Conservation (phyloP, 208 protist species). For the Crithidia fasciculata region DNA sequence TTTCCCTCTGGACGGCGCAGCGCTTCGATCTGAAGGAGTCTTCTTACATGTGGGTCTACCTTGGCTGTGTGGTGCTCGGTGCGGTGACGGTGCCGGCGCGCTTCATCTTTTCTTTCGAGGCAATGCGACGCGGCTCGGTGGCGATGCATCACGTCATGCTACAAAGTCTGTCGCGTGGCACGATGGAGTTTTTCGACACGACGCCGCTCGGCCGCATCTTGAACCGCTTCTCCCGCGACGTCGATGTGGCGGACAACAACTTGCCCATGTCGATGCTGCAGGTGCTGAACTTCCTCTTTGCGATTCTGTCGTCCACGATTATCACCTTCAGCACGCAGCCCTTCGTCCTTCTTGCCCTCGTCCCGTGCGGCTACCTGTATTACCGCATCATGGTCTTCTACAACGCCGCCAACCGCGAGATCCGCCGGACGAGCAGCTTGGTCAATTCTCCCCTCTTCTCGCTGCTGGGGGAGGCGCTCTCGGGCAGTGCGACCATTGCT, state of each 20-base stretch:
- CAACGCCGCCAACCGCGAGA: slow-evolving; percentile 59
- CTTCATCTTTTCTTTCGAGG: slow-evolving; percentile 31
- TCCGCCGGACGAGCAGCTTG: slow-evolving; percentile 81
- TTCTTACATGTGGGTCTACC: slow-evolving; percentile 52
- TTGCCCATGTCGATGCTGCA: slow-evolving; percentile 60
- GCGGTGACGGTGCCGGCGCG: slow-evolving; percentile 37
- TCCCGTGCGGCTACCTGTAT: slow-evolving; percentile 72
- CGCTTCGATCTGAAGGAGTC: slow-evolving; percentile 17
- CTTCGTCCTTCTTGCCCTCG: slow-evolving; percentile 44
- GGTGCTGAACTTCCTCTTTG: slow-evolving; percentile 46
- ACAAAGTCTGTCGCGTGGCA: slow-evolving; percentile 46
- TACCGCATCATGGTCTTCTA: slow-evolving; percentile 66
- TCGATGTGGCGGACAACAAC: slow-evolving; percentile 75
- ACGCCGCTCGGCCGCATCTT: slow-evolving; percentile 94
- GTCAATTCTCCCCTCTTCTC: slow-evolving; percentile 84
- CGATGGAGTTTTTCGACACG: slow-evolving; percentile 95
- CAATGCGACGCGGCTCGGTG: slow-evolving; percentile 30
- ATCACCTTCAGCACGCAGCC: slow-evolving; percentile 50
- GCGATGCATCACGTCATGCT: slow-evolving; percentile 59
- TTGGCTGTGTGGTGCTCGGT: slow-evolving; percentile 38
- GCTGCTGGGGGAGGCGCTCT: slow-evolving; percentile 86
- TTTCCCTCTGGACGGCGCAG: slow-evolving; percentile 67
- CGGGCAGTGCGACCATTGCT: slow-evolving; percentile 81
- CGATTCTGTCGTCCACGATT: slow-evolving; percentile 42
- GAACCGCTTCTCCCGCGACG: slow-evolving; percentile 96